Conservation (phyloP, 805 yeast genomes). For the Pichia heedii region DNA sequence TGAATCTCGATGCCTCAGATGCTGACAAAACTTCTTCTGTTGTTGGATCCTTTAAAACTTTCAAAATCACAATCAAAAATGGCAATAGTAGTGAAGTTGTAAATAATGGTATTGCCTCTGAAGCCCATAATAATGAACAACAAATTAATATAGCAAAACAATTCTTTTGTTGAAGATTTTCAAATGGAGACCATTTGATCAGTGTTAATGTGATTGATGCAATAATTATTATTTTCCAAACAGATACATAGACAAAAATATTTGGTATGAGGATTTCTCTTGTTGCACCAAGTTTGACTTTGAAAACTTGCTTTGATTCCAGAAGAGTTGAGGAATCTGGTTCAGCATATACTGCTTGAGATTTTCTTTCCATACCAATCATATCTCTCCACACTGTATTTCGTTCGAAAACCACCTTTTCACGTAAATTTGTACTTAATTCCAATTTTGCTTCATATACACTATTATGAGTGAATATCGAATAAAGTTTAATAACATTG, state of each 20-base stretch:
- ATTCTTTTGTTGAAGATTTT: conserved; percentile 54
- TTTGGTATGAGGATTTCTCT: conserved; percentile 26
- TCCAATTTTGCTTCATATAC: conserved; percentile 36
- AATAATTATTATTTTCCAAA: conserved; percentile 40
- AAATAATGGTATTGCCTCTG: conserved; percentile 87
- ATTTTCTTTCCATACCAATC: conserved; percentile 80
- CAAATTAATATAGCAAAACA: conserved; percentile 79
- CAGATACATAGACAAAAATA: conserved; percentile 29
- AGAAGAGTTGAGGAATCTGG: conserved; percentile 5
- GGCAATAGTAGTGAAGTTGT: conserved; percentile 85
- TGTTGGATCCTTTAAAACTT: conserved; percentile 53
- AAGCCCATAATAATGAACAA: conserved; percentile 89
- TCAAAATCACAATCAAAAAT: conserved; percentile 61
- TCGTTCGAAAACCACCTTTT: conserved; percentile 95
- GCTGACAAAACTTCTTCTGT: conserved; percentile 47
- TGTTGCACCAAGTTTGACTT: conserved; percentile 24
- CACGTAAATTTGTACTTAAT: conserved; percentile 54
- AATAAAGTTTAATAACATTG: conserved; percentile 30
- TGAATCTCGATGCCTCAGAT: conserved; percentile 64
- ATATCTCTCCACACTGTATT: conserved; percentile 97
- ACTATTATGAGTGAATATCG: conserved; percentile 30
- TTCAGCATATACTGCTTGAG: conserved; percentile 57
- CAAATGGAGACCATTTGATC: conserved; percentile 48
- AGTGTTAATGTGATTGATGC: conserved; percentile 38
- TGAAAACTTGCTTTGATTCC: conserved; percentile 15